These are phyloP conservation scores for Colletotrichum sp. DNA, from an alignment of 2,329 filamentous ascomycete genomes.

Conservation along the genomic window DNA sequence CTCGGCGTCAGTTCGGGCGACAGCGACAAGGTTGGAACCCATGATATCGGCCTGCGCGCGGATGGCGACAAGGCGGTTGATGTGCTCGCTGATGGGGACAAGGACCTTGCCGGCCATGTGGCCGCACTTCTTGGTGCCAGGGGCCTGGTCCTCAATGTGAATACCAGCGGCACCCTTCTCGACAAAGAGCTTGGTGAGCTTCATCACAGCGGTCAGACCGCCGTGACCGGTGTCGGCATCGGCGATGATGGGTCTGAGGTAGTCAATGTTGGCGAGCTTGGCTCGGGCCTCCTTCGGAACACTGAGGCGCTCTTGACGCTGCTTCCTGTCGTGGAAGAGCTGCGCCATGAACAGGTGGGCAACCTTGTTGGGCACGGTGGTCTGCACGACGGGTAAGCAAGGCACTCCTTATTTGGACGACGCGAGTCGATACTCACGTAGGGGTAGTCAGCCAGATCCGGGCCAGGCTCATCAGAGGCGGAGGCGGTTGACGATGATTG, in stretches of 20 bases:
- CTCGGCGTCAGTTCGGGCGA: conserved; percentile 96
- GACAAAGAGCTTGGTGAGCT: conserved; percentile 96
- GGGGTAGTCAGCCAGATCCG: conserved; percentile 97
- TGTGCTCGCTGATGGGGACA: conserved; percentile 96
- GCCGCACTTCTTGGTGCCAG: conserved; percentile 98
- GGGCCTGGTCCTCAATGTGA: conserved; percentile 98
- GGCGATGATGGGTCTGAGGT: conserved; percentile 92
- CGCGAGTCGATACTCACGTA: conserved; percentile 60
- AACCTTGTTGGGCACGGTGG: conserved; percentile 98
- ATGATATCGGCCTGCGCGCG: conserved; percentile 98
- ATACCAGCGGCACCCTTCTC: conserved; percentile 97
- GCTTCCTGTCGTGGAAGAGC: conserved; percentile 99
- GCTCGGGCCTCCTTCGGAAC: conserved; percentile 74
- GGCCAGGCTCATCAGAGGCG: conserved; percentile 91
- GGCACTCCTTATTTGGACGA: neutral
- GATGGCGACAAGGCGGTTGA: conserved; percentile 96
- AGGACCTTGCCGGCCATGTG: conserved; percentile 99
- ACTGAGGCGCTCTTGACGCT: conserved; percentile 90
- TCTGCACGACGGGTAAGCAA: conserved; percentile 52
- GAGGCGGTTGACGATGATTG: conserved; percentile 97
- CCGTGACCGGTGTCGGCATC: conserved; percentile 98
- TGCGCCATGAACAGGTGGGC: conserved; percentile 97
- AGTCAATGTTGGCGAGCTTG: conserved; percentile 83
- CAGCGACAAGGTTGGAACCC: conserved; percentile 87
- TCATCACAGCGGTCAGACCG: conserved; percentile 98